A percentile compares a stretch with the other conserved stretches of the same genome.
These are phyloP conservation scores for Exophiala xenobiotica DNA, from an alignment of 2,329 filamentous ascomycete species.

Conservation along the genomic window DNA sequence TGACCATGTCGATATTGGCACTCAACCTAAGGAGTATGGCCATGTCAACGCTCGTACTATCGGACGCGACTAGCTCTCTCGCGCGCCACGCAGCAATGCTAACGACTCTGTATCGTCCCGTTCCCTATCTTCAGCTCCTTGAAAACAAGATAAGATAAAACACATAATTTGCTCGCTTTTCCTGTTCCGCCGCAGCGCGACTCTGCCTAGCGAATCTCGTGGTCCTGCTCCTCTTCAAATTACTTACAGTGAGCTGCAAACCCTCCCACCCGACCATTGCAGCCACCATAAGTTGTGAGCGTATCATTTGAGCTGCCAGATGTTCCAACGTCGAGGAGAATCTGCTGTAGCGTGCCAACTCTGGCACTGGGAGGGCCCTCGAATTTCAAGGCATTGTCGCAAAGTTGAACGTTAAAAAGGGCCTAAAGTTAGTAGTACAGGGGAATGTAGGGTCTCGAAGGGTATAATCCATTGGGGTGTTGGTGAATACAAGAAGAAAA, in stretches of 20 bases:
- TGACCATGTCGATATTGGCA: no score
- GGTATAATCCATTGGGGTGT: not conserved
- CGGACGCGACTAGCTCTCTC: no score
- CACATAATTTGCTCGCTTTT: not conserved
- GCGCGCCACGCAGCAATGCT: no score
- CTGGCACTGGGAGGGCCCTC: not conserved
- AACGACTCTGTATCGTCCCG: no score
- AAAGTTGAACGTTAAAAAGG: constrained; percentile 2
- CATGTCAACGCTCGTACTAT: no score
- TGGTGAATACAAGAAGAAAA: not conserved
- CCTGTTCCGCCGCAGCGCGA: not conserved
- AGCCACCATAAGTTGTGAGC: constrained; percentile 14
- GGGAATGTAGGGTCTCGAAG: constrained; percentile 7
- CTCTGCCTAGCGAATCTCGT: not conserved
- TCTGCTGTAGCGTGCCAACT: not conserved
- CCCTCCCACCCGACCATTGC: constrained; percentile 24
- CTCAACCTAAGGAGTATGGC: no score
- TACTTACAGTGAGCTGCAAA: constrained; percentile 25
- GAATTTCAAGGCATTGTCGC: not conserved
- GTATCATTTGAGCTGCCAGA: not conserved
- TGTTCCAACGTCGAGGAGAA: not conserved
- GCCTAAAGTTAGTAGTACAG: constrained; percentile 23
- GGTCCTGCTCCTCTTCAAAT: not conserved
- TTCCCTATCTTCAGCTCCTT: no score
- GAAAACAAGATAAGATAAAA: no score